Base-by-base conservation (phyloP, 2,329 filamentous ascomycete genomes). In the Scedosporium dehoogii region DNA sequence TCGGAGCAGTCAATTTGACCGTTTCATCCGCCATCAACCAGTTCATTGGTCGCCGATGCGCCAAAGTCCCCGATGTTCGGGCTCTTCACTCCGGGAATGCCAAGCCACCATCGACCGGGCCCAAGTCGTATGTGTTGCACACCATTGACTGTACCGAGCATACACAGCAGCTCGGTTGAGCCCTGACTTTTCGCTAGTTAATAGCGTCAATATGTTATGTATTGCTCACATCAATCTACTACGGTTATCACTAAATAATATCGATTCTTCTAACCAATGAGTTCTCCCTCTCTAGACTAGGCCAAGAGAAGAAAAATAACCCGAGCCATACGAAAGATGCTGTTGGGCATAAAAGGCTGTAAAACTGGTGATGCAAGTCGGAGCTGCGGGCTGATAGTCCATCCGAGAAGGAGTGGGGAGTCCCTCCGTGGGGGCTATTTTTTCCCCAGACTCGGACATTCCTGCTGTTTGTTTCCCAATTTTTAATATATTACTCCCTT, bases 381-480 rank as follows among this genome's bases (percentile, higher is more conserved):
- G 51, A 27, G 18, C 51, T 55, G 51, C 51, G 51, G 51, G 51
- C 51, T 55, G 51, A 55, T 55, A 55, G 51, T 55, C 51, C 51
- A 55, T 55, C 51, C 51, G 51, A 55, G 23, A 23, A 27, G 18
- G 21, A 55, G 51, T 25, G 51, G 51, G 51, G 51, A 55, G 18
- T 55, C 18, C 6, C 51, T 23, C 23, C 21, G 51, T 55, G 51
- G 18, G 51, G 51, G 18, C 18, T 10, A 27, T 18, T 14, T 23
- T 48, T 18, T 4, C 44, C 44, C 42, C 42, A 46, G 42, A 46
- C 42, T 16, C 42, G 18, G 42, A 5, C 2, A 16, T 46, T 18
- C 42, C 42, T 16, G 18, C n/a, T 18, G n/a, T 46, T 46, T 14
- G 4, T 2, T 46, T 16, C 6, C 18, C 18, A 21, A 4, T 18